Percentiles rank a stretch among this genome's conserved stretches.
phyloP scores from a whole-genome alignment of 139 green algal genomes.

The Chlorella sp. region DNA sequence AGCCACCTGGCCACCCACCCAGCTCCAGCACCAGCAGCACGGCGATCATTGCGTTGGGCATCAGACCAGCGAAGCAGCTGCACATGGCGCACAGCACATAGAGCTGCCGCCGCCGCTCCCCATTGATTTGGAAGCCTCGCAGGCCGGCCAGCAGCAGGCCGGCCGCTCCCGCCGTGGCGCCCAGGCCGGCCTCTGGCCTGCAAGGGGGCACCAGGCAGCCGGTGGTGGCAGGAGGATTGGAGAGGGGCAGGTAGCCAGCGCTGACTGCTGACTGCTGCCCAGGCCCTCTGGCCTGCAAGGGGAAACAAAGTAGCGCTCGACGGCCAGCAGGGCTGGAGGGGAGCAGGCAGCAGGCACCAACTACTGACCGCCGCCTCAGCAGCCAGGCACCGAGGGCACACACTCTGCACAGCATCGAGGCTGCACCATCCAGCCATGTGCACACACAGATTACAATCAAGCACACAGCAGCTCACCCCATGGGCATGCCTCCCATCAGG shows the following conservation, averaged over 20 bases:
- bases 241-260: too few relatives aligned
- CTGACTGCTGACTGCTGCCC: too few relatives aligned
- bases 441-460: background rate
- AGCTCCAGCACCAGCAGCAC: conserved; percentile 20
- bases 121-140: background rate
- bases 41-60: background rate
- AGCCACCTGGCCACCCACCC: too few relatives aligned
- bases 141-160: conserved; percentile 1
- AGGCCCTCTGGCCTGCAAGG: too few relatives aligned
- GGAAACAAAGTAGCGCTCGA: too few relatives aligned
- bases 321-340: too few relatives aligned
- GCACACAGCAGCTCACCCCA: background rate
- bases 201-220: too few relatives aligned
- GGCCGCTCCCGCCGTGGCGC: background rate
- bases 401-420: too few relatives aligned
- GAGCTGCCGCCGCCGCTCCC: background rate
- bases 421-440: background rate
- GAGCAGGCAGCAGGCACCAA: too few relatives aligned
- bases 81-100: conserved; percentile 6
- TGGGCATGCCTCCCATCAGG: conserved; percentile 23
- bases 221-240: too few relatives aligned
- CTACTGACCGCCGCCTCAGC: too few relatives aligned
- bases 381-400: too few relatives aligned
- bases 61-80: background rate
- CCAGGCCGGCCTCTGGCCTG: conserved; percentile 5